Percentiles rank a stretch among this genome's conserved stretches.
phyloP scores from a whole-genome alignment of 805 yeast species.

The Maudiozyma pseudohumilis region DNA sequence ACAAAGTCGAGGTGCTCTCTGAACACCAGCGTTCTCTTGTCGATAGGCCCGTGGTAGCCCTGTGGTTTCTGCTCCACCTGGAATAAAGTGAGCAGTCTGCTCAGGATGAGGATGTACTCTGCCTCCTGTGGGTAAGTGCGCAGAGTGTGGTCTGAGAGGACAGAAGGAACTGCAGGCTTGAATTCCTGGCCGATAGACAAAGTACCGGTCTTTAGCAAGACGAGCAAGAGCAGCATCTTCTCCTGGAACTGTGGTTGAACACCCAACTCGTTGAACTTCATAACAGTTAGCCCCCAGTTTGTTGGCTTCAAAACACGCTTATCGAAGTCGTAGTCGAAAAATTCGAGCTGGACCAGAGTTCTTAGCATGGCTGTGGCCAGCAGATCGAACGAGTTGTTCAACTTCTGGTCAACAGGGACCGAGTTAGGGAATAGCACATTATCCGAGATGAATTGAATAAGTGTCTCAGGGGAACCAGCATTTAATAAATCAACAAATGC shows the following conservation, averaged over 20 bases:
- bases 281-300: conserved; percentile 43
- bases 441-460: conserved; percentile 25
- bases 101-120: conserved; percentile 32
- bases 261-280: conserved; percentile 25
- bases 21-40: conserved; percentile 54
- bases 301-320: conserved; percentile 33
- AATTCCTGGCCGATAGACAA: conserved; percentile 30
- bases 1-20: conserved; percentile 53
- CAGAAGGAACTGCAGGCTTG: conserved; percentile 23
- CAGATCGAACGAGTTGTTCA: conserved; percentile 42
- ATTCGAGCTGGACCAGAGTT: conserved; percentile 41
- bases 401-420: conserved; percentile 23
- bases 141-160: conserved; percentile 31
- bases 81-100: conserved; percentile 41
- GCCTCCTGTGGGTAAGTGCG: conserved; percentile 34
- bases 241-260: conserved; percentile 28
- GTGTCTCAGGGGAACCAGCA: conserved; percentile 24
- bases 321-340: conserved; percentile 33
- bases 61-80: conserved; percentile 41
- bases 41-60: conserved; percentile 60
- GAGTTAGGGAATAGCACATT: conserved; percentile 25
- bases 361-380: conserved; percentile 49
- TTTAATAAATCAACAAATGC: conserved; percentile 19
- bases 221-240: conserved; percentile 37
- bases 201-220: conserved; percentile 38